Conservation (phyloP, 1,139 yeast species). For the Candida tetrigidarum region DNA sequence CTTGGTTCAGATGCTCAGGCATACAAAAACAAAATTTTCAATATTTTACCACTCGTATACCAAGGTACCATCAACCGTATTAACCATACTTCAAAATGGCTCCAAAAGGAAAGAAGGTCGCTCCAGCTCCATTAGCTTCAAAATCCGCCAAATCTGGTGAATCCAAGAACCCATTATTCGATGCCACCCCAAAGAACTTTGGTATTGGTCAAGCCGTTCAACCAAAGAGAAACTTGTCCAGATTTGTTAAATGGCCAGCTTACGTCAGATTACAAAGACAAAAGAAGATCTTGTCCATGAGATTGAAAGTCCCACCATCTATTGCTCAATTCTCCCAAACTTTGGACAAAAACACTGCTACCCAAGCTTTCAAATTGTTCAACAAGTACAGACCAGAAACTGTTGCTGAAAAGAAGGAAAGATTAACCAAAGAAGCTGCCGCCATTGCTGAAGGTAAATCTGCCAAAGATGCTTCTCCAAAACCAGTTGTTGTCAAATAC, state of each 20-base stretch:
- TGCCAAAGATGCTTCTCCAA: conserved; percentile 93
- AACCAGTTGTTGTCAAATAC: conserved; percentile 95
- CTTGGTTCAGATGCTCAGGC: neutral
- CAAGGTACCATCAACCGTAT: neutral
- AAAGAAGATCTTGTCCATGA: conserved; percentile 90
- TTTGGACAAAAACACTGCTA: conserved; percentile 97
- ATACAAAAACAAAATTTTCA: conserved; percentile 11
- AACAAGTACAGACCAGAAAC: conserved; percentile 99
- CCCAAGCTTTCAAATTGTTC: conserved; percentile 94
- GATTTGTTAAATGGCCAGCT: conserved; percentile 99
- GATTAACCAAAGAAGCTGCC: conserved; percentile 98
- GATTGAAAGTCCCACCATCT: conserved; percentile 99
- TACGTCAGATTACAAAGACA: conserved; percentile 91
- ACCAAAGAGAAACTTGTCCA: conserved; percentile 94
- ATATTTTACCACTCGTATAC: neutral
- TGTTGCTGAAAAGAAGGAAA: conserved; percentile 95
- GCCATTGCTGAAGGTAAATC: conserved; percentile 98
- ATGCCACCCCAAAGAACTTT: conserved; percentile 88
- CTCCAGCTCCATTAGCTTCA: conserved; percentile 54
- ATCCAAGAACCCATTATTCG: conserved; percentile 48
- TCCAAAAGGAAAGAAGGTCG: conserved; percentile 42
- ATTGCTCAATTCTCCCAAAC: conserved; percentile 94
- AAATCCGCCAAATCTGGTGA: conserved; percentile 28
- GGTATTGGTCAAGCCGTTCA: conserved; percentile 96
- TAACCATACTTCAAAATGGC: conserved; percentile 34